Percentiles rank a stretch among this genome's conserved stretches.
These are phyloP conservation scores for Amoebophrya sp. DNA, from an alignment of 169 alveolate species.

Conservation along the genomic window DNA sequence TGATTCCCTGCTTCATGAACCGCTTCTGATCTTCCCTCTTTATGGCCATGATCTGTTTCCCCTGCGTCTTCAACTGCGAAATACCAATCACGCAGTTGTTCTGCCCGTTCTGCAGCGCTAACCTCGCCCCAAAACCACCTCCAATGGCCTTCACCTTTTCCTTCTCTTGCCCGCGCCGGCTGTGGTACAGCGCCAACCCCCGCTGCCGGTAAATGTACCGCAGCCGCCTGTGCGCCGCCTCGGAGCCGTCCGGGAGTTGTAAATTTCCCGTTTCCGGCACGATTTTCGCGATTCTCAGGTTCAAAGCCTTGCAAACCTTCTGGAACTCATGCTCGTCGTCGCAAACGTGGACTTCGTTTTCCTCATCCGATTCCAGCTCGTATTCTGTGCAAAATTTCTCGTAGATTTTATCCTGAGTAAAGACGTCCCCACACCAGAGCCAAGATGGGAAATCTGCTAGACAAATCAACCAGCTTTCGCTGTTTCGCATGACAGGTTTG, in stretches of 20 bases:
- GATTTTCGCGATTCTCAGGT: background rate
- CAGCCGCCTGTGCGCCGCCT: constrained; percentile 17
- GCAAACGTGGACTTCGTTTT: background rate
- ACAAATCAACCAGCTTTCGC: no score
- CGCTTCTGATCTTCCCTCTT: background rate
- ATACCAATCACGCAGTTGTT: background rate
- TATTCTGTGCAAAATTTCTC: no score
- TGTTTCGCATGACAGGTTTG: no score
- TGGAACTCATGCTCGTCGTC: background rate
- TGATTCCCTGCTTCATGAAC: constrained; percentile 8
- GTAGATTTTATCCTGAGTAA: no score
- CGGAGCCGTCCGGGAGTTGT: background rate
- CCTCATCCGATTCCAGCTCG: background rate
- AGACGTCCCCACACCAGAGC: no score
- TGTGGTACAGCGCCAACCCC: background rate
- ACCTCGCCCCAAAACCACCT: background rate
- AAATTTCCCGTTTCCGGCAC: background rate
- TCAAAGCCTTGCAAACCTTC: background rate
- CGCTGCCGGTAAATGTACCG: constrained; percentile 13
- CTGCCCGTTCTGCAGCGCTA: background rate
- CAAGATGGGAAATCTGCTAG: no score
- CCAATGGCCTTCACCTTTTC: background rate
- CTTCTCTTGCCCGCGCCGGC: background rate
- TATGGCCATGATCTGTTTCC: background rate
- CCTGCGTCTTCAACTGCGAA: background rate